phyloP scores from a whole-genome alignment of 257 asterid genomes.

The Perilla frutescens region DNA sequence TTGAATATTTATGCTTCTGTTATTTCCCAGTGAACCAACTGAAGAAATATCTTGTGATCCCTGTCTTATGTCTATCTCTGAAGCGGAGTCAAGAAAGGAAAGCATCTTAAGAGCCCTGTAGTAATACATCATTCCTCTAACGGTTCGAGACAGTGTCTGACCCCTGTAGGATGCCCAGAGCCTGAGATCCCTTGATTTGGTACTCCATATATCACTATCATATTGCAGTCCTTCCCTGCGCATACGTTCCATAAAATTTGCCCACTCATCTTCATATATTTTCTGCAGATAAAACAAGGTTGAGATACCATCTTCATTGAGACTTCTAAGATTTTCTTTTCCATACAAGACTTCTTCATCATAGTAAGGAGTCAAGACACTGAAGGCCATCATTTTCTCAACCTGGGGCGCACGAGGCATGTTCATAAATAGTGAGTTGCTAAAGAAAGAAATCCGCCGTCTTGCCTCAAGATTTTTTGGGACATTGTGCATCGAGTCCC shows the following conservation, averaged over 20 bases:
- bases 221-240: slow-evolving; percentile 73
- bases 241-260: slow-evolving; percentile 86
- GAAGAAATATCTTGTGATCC: slow-evolving; percentile 68
- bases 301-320: slow-evolving; percentile 87
- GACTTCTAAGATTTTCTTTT: slow-evolving; percentile 77
- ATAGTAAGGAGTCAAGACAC: slow-evolving; percentile 95
- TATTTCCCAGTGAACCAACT: slow-evolving; percentile 51
- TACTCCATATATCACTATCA: slow-evolving; percentile 69
- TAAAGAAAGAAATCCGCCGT: slow-evolving; percentile 80
- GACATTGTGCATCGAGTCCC: slow-evolving; percentile 81
- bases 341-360: slow-evolving; percentile 91
- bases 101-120: slow-evolving; percentile 94
- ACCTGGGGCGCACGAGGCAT: slow-evolving; percentile 93
- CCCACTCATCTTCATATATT: slow-evolving; percentile 90
- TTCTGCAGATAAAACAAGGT: slow-evolving; percentile 85
- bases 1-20: slow-evolving; percentile 40
- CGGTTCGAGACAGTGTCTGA: slow-evolving; percentile 90
- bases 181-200: slow-evolving; percentile 78
- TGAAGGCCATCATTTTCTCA: slow-evolving; percentile 96
- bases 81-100: slow-evolving; percentile 85
- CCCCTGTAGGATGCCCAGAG: slow-evolving; percentile 99
- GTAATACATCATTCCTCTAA: slow-evolving; percentile 98
- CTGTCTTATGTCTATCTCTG: slow-evolving; percentile 81
- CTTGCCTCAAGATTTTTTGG: slow-evolving; percentile 83
- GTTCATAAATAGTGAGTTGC: slow-evolving; percentile 95